Base-by-base conservation (phyloP, 768 basidiomycete genomes). In the Mycena metata region DNA sequence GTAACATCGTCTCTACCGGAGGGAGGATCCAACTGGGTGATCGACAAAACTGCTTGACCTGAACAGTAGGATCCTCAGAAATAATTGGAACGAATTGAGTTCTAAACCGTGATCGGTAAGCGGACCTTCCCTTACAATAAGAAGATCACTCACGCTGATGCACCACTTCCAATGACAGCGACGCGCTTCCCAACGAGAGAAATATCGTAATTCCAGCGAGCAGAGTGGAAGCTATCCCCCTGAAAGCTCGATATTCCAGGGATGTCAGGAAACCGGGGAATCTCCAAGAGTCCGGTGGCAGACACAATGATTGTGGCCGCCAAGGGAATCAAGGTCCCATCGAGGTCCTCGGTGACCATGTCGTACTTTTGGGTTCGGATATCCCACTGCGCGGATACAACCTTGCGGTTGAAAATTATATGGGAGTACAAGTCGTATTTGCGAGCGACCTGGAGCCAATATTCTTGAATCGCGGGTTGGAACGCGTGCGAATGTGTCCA, bases 91-190 rank as follows among this genome's bases (percentile, higher is more conserved):
- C 70, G 59, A 87, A 81, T 72, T 91, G 89, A 4, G 85, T 82
- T 10, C 89, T 88, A 67, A 35, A 55, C 26, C 12, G 16, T 52
- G 36, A 23, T 42, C 23, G n/a, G 13, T 30, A 56, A n/a, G n/a
- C n/a, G n/a, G 12, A n/a, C 11, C 10, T 50, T 5, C 17, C 9
- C 11, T 30, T 13, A 4, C 19, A 54, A 56, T 36, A 58, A 41
- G 57, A 51, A 69, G 19, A 50, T 66, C 21, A 78, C 82, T 50
- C 69, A 88, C 83, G 84, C 87, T 36, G 86, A 86, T 43, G 83
- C 82, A 1, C 86, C 89, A 69, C 88, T 89, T 11, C 89, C 90
- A 67, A 90, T 82, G 11, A 90, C 84, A 1, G 84, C 88, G 8
- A 91, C 83, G 13, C 79, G 78, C 74, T 88, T 88, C 8, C 80